Evolutionary conservation across 2,329 filamentous ascomycete species (phyloP), one percentile per base, ranked within the genome.

Genomic region (Beauveria rudraprayagi): DNA sequence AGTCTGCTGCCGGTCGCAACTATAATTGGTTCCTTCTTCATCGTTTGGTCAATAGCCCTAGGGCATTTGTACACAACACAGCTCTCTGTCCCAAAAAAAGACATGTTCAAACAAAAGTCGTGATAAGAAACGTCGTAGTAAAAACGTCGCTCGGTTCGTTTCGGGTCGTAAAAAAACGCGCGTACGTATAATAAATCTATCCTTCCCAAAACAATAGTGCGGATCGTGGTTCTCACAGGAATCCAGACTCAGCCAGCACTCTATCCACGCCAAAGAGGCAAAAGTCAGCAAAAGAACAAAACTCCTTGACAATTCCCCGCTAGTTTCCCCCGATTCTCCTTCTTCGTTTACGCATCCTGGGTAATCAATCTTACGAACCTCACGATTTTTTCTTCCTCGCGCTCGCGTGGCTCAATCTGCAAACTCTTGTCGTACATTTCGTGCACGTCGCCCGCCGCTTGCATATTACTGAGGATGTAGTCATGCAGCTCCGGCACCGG

Each of bases 361-460:
- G 30, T 48, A 19, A 40, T 22, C n/a, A 44, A 30, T 57, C 55
- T 54, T 55, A 81, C 84, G 70, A 87, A 96, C 92, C 94, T 95
- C 72, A 96, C 93, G 81, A 99, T 97, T 83, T 97, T 97, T 78
- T 99, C 94, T 72, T 99, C 94, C 78, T 99, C 94, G 69, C 94
- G 85, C 79, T 99, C 94, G 70, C 94, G 85, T 65, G 94, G 94
- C 74, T 99, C 94, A 63, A 99, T 87, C 70, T 88, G 83, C 77
- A 99, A 80, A 77, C 92, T 96, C 81, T 92, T 92, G 75, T 97
- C 92, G 79, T 97, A 99, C 94, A 97, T 97, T 80, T 97, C 93
- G 74, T 97, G 92, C 65, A 99, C 94, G 73, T 97, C 93, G 57
- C 92, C 90, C 4, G 94, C 93, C 34, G 88, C 89, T 77, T 95